Percentiles rank a stretch among this genome's conserved stretches.
Conservation (phyloP, 2,329 filamentous ascomycete genomes). For the Penicillium sclerotiorum region DNA sequence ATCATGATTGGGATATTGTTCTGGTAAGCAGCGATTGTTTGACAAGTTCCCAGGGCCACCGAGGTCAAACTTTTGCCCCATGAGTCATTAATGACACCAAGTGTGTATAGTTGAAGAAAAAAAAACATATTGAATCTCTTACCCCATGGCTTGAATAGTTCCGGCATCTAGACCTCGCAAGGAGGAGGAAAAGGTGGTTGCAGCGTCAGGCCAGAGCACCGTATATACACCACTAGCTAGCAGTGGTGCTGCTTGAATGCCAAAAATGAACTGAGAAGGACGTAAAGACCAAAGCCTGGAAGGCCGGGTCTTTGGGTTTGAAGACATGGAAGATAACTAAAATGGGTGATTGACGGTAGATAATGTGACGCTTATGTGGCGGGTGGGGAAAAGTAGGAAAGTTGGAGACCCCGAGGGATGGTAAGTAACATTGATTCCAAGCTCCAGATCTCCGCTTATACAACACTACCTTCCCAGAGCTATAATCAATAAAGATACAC, state of each 20-base stretch:
- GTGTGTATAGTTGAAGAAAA: too few species aligned
- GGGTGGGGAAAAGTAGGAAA: too few species aligned
- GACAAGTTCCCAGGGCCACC: slow-evolving; percentile 17
- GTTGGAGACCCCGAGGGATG: too few species aligned
- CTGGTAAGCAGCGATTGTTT: slow-evolving; percentile 20
- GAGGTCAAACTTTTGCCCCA: slow-evolving; percentile 15
- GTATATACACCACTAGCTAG: slow-evolving; percentile 18
- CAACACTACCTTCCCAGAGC: too few species aligned
- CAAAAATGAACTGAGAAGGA: slow-evolving; percentile 19
- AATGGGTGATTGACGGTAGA: too few species aligned
- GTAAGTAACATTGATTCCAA: too few species aligned
- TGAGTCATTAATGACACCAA: neutral
- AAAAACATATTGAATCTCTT: too few species aligned
- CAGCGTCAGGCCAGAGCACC: slow-evolving; percentile 15
- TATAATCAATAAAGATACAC: too few species aligned
- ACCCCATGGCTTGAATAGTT: slow-evolving; percentile 23
- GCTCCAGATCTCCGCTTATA: too few species aligned
- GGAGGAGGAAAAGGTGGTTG: slow-evolving; percentile 13
- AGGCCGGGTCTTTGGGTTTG: neutral
- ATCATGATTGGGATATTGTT: slow-evolving; percentile 24
- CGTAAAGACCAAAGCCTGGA: neutral
- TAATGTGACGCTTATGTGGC: neutral
- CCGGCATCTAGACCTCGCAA: slow-evolving; percentile 13
- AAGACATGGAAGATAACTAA: neutral
- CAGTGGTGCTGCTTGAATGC: slow-evolving; percentile 19